These are phyloP conservation scores for Russula dissimulans DNA, from an alignment of 768 basidiomycete genomes.

Conservation along the genomic window DNA sequence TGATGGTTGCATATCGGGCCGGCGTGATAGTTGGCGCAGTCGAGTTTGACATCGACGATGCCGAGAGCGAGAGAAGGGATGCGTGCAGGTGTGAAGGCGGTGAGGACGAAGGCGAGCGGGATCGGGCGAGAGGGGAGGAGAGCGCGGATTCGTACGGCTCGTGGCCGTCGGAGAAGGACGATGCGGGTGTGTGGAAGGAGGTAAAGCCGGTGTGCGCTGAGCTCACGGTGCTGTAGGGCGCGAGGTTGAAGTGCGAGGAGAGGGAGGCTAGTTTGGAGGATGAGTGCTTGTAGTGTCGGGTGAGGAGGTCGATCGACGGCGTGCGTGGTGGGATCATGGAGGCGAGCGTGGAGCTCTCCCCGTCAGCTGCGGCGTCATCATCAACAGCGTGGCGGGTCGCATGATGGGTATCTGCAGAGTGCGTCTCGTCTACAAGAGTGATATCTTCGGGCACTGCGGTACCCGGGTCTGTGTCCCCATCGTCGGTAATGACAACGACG, in stretches of 20 bases:
- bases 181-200: constrained; percentile 70
- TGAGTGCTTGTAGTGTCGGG: constrained; percentile 25
- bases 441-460: background rate
- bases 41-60: constrained; percentile 17
- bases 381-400: background rate
- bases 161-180: constrained; percentile 59
- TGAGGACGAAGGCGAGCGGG: constrained; percentile 21
- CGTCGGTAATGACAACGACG: background rate
- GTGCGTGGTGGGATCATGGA: constrained; percentile 22
- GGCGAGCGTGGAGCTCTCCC: background rate
- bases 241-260: constrained; percentile 32
- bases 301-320: constrained; percentile 27
- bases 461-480: background rate
- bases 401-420: background rate
- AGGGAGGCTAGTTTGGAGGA: constrained; percentile 40
- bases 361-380: constrained; percentile 18
- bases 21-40: constrained; percentile 23
- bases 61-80: constrained; percentile 8
- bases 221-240: constrained; percentile 41
- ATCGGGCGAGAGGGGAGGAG: constrained; percentile 43
- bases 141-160: constrained; percentile 40
- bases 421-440: constrained; percentile 1
- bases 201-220: constrained; percentile 51
- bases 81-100: constrained; percentile 19
- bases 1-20: constrained; percentile 16